A percentile compares a stretch with the other conserved stretches of the same genome.
Evolutionary conservation across 2,329 filamentous ascomycete species (phyloP).

Genomic region (Pestalotiopsis sp.): DNA sequence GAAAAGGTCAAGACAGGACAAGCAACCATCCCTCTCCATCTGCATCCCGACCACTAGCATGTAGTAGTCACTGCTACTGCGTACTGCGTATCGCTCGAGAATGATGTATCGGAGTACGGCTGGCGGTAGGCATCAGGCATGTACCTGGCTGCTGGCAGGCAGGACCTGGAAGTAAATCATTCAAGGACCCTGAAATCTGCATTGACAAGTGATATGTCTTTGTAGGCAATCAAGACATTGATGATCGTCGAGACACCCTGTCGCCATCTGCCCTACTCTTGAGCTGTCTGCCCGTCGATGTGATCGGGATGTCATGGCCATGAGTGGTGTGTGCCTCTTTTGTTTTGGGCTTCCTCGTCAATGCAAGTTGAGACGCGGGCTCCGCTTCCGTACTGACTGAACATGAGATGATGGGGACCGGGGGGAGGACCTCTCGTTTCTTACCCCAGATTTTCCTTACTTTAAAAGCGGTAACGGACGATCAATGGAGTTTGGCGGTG

Average conservation of each 20-base stretch:
- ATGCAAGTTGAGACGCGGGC: neutral
- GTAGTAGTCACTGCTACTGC: no score
- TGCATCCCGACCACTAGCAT: no score
- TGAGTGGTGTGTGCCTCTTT: neutral
- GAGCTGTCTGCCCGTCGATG: no score
- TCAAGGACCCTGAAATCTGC: conserved; percentile 2
- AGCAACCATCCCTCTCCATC: neutral
- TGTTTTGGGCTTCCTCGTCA: neutral
- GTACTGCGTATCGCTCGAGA: no score
- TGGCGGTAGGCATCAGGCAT: neutral
- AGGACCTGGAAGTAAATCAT: neutral
- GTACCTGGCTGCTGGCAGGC: neutral
- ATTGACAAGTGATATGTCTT: conserved; percentile 1
- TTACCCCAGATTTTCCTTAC: conserved; percentile 9
- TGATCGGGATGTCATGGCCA: neutral
- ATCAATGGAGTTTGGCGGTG: neutral
- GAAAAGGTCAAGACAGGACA: neutral
- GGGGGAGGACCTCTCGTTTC: neutral
- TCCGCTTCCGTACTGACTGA: neutral
- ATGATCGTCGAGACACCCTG: neutral
- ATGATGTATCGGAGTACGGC: neutral
- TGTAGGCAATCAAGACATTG: neutral
- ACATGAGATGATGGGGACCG: neutral
- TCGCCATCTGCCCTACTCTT: neutral
- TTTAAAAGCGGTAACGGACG: neutral